Evolutionary conservation across 768 basidiomycete species (phyloP), one percentile per base, ranked within the genome.

Genomic region (Candolleomyces efflorescens): DNA sequence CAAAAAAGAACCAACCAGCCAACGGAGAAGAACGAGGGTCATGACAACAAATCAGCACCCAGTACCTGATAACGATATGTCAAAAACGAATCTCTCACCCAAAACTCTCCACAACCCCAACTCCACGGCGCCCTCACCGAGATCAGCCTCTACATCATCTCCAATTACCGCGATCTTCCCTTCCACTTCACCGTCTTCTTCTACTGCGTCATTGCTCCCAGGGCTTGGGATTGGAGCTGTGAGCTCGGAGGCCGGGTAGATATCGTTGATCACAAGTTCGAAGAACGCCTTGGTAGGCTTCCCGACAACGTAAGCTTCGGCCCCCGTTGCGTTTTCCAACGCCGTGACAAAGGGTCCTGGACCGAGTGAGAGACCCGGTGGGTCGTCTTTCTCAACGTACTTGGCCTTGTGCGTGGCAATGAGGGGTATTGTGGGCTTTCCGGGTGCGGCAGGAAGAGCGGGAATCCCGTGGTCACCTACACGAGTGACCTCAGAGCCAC

Each of bases 291-390:
- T 71, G 0, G 76, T 77, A 0, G 88, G 87, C 64, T 90, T 90
- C 1, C 89, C 89, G 4, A 90, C 78, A 18, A 84, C 72, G 46
- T 75, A 75, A 0, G 86, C 83, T 11, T 74, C 60, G 37, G 72
- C 65, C 0, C 75, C 78, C 0, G 80, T 59, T 0, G 86, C 85
- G 15, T 71, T 67, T 63, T 89, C 86, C 13, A 90, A 74, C 0
- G 83, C 86, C 1, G 74, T 68, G 17, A 90, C 80, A 63, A 90
- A 90, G 2, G 87, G 85, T 0, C 89, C 87, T 0, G 86, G 85
- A 2, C 89, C 88, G 12, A 89, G 73, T 3, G 84, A 85, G 6
- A 89, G 75, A 0, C 76, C 81, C 27, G 81, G 76, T 4, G 73
- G 63, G 18, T 68, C 69, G 23, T 74, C 68, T 0, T 72, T 67